Evolutionary conservation across 495 filamentous ascomycete genomes (phyloP), one percentile per base, ranked within the genome.

Genomic region (Daldinia bambusicola): DNA sequence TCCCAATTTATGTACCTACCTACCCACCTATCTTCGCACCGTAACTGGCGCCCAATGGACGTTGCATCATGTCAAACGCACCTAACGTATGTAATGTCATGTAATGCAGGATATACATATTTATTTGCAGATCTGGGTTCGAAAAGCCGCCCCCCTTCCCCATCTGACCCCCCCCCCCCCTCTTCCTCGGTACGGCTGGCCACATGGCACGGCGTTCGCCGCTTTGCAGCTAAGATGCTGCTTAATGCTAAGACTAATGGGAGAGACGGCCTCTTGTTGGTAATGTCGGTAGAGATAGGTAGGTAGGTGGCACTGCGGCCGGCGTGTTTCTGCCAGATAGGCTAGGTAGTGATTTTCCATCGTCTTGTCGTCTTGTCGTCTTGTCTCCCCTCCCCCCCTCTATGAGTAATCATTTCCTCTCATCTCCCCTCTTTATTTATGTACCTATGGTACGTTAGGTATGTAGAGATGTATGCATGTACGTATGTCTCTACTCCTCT

Each of bases 81-180:
- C 40, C 34, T 57, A 61, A 61, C 41, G 26, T 62, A 66, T 55
- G 63, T 53, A 26, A 26, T 26, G 26, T 26, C 57, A 66, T 55
- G 63, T 58, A 66, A 66, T 55, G 63, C 53, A 66, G 53, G 56
- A 65, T 72, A 69, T 69, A 65, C 69, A 69, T 69, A 72, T 68
- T 68, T 72, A 68, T 72, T 65, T 72, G 61, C 65, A 69, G 65
- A 72, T 72, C 61, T 62, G 70, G 70, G 66, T 68, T 69, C 70
- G 56, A 36, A 36, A 10, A 38, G 60, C 14, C n/a, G n/a, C n/a
- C n/a, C n/a, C 37, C 38, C 37, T 26, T 3, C 26, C 26, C 26
- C 26, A 26, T 26, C 26, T n/a, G n/a, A n/a, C 26, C 1, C 26
- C 3, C 26, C 1, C 26, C 26, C 26, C 26, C 26, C 3, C 26